These are phyloP conservation scores for Zancudomyces culisetae DNA, from an alignment of 371 early-diverging fungal genomes.

Conservation along the genomic window DNA sequence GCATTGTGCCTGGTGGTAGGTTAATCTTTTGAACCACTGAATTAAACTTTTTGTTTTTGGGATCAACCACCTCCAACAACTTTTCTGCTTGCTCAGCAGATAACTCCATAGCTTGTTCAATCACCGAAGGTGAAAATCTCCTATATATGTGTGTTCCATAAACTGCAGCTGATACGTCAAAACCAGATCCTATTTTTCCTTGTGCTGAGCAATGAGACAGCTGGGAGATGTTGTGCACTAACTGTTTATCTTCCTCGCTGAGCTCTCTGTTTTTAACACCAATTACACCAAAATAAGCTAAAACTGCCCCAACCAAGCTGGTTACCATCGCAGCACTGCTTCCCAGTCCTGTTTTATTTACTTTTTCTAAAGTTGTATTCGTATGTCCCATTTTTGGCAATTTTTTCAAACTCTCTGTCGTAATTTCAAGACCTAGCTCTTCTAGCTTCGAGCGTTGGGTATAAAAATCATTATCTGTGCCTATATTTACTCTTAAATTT, in stretches of 20 bases:
- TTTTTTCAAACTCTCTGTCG: conserved; percentile 31
- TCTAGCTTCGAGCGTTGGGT: conserved; percentile 35
- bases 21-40: conserved; percentile 30
- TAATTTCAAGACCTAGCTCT: conserved; percentile 27
- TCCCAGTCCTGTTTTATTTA: conserved; percentile 90
- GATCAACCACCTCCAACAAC: not conserved
- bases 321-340: conserved; percentile 86
- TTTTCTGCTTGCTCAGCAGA: not conserved
- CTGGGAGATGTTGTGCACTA: conserved; percentile 74
- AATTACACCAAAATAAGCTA: conserved; percentile 41
- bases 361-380: conserved; percentile 39
- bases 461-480: conserved; percentile 89
- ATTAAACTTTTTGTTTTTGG: not conserved
- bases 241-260: conserved; percentile 9
- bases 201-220: conserved; percentile 87
- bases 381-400: conserved; percentile 52
- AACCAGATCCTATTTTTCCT: conserved; percentile 92
- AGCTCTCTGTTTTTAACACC: not conserved
- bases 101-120: conserved; percentile 37
- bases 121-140: conserved; percentile 54
- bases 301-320: conserved; percentile 60
- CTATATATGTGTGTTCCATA: conserved; percentile 73
- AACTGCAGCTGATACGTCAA: conserved; percentile 85
- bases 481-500: conserved; percentile 50
- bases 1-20: conserved; percentile 48